A percentile compares a stretch with the other conserved stretches of the same genome.
Conservation (phyloP, 2,329 filamentous ascomycete genomes). For the Arthrinium puccinioides region DNA sequence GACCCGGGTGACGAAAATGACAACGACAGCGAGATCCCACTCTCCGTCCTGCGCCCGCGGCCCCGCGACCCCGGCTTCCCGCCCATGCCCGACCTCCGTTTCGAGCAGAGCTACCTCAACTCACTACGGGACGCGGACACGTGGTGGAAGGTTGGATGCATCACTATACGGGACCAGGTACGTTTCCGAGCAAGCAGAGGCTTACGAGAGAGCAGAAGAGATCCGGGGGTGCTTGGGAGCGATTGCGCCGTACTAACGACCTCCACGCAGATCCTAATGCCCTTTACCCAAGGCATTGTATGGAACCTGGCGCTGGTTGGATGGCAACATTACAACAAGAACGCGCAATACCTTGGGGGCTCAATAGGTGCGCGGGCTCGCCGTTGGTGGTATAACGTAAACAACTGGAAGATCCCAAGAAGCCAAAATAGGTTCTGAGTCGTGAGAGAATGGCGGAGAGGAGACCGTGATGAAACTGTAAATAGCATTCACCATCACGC, state of each 20-base stretch:
- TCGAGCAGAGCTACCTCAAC: conserved; percentile 95
- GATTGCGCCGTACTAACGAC: not conserved
- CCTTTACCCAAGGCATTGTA: conserved; percentile 78
- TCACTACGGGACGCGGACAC: conserved; percentile 76
- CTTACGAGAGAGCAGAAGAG: too few relatives aligned
- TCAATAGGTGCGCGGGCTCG: conserved; percentile 70
- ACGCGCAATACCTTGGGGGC: conserved; percentile 67
- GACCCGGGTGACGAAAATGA: conserved; percentile 39
- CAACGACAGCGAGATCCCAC: conserved; percentile 61
- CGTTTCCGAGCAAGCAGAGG: conserved; percentile 12
- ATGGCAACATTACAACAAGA: conserved; percentile 86
- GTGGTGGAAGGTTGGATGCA: conserved; percentile 72
- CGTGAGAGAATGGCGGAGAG: too few relatives aligned
- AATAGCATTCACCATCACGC: too few relatives aligned
- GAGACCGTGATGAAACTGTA: too few relatives aligned
- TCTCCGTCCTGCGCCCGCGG: conserved; percentile 51
- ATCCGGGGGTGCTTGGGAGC: too few relatives aligned
- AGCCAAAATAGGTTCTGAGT: conserved; percentile 13
- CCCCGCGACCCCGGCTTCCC: conserved; percentile 35
- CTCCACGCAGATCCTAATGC: conserved; percentile 63
- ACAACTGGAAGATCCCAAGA: conserved; percentile 72
- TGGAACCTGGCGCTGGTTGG: conserved; percentile 81
- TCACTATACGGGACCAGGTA: conserved; percentile 87
- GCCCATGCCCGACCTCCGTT: conserved; percentile 80
- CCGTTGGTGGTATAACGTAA: conserved; percentile 92